phyloP scores from a whole-genome alignment of 2,329 filamentous ascomycete species.

The Alternaria sp. region DNA sequence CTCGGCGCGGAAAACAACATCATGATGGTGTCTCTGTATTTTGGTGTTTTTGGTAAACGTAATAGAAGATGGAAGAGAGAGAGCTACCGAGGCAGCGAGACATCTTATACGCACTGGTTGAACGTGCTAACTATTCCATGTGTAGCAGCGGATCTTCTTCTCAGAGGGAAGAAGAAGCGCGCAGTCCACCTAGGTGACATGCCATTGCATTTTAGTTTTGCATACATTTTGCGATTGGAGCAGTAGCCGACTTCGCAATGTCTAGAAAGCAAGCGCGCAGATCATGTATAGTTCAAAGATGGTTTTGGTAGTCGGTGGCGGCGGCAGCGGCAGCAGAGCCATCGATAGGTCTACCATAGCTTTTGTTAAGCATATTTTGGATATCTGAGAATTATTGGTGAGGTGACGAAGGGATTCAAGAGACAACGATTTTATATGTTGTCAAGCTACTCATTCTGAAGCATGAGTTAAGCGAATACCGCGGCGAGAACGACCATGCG shows the following conservation, averaged over 20 bases:
- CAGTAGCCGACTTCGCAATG: no score
- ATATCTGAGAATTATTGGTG: not conserved
- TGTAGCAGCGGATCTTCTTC: not conserved
- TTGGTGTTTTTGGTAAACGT: no score
- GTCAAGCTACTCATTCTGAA: not conserved
- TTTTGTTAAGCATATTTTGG: not conserved
- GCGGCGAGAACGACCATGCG: no score
- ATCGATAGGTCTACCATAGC: rapidly evolving
- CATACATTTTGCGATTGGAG: no score
- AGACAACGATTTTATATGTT: not conserved
- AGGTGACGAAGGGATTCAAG: not conserved
- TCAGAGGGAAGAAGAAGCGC: not conserved
- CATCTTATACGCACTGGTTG: not conserved
- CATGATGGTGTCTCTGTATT: no score
- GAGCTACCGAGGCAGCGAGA: not conserved
- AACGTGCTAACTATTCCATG: not conserved
- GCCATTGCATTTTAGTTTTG: no score
- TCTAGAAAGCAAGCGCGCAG: no score
- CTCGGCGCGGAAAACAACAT: no score
- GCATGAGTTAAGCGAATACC: no score
- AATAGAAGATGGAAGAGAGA: not conserved
- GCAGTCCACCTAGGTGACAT: not conserved
- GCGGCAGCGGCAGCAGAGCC: no score
- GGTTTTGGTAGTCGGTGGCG: no score
- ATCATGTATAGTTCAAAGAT: no score